Conservation (phyloP, 148 eudicot genomes). For the Rhododendron kiyosumense region DNA sequence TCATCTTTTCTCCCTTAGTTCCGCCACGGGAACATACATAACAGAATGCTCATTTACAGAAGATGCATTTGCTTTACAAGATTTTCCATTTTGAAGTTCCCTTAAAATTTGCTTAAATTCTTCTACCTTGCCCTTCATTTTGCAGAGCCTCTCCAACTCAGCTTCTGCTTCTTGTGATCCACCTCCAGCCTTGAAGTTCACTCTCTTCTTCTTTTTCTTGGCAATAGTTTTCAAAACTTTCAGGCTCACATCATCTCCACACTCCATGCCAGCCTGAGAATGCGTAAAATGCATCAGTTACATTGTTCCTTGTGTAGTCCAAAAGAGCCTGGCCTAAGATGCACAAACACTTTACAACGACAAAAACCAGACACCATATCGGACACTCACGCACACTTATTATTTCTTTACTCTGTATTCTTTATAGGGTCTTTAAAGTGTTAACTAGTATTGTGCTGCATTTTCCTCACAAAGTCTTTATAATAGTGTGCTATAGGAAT, state of each 20-base stretch:
- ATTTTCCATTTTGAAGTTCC: constrained; percentile 25
- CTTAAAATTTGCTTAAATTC: constrained; percentile 42
- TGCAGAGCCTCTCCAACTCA: constrained; percentile 57
- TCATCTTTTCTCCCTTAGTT: constrained; percentile 57
- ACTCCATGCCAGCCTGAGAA: constrained; percentile 33
- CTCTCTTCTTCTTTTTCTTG: constrained; percentile 29
- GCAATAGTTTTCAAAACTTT: constrained; percentile 33
- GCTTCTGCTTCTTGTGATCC: constrained; percentile 37
- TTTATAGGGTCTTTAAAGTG: neutral
- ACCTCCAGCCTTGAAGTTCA: constrained; percentile 21
- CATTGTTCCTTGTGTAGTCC: neutral
- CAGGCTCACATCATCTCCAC: constrained; percentile 54
- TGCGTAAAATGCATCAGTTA: neutral
- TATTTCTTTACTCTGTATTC: neutral
- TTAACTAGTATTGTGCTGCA: neutral
- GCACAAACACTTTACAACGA: neutral
- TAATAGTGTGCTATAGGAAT: neutral
- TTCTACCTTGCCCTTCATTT: constrained; percentile 47
- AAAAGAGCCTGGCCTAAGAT: neutral
- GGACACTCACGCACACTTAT: neutral
- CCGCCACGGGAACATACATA: constrained; percentile 57
- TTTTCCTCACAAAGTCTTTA: neutral
- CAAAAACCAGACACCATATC: neutral
- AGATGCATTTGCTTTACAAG: constrained; percentile 17
- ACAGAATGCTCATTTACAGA: constrained; percentile 14